Percentiles rank a stretch among this genome's conserved stretches.
phyloP scores from a whole-genome alignment of 2,329 filamentous ascomycete species.

The Rutstroemia sp. region DNA sequence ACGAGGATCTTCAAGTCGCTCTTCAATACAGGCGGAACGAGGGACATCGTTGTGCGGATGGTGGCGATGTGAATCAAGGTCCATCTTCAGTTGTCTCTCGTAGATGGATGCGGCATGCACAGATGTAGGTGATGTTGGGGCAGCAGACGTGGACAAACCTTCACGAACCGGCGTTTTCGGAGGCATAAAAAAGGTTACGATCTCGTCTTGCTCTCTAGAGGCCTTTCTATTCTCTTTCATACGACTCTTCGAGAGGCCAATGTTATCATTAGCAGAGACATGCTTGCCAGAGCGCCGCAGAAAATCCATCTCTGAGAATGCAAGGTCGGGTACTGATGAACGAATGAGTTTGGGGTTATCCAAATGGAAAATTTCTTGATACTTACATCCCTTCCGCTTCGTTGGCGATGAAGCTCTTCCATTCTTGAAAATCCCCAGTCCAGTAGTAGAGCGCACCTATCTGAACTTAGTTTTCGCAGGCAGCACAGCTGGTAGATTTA shows the following conservation, averaged over 20 bases:
- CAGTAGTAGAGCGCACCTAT: constrained; percentile 33
- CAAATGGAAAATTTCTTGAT: neutral
- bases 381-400: constrained; percentile 33
- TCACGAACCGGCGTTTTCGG: constrained; percentile 14
- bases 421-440: constrained; percentile 40
- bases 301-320: constrained; percentile 45
- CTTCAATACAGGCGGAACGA: no score
- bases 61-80: neutral
- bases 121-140: neutral
- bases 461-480: constrained; percentile 7
- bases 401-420: constrained; percentile 32
- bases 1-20: neutral
- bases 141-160: constrained; percentile 2
- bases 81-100: neutral
- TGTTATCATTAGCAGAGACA: constrained; percentile 22
- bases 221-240: constrained; percentile 20
- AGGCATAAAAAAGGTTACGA: constrained; percentile 25
- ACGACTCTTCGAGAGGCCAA: constrained; percentile 20
- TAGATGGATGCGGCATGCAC: neutral
- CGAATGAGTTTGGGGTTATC: neutral
- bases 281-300: constrained; percentile 24
- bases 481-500: neutral
- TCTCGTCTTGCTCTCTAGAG: constrained; percentile 20
- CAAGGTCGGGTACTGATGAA: constrained; percentile 41
- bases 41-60: no score